A percentile compares a stretch with the other conserved stretches of the same genome.
Conservation (phyloP, 495 filamentous ascomycete genomes). For the Amorphotheca resinae region DNA sequence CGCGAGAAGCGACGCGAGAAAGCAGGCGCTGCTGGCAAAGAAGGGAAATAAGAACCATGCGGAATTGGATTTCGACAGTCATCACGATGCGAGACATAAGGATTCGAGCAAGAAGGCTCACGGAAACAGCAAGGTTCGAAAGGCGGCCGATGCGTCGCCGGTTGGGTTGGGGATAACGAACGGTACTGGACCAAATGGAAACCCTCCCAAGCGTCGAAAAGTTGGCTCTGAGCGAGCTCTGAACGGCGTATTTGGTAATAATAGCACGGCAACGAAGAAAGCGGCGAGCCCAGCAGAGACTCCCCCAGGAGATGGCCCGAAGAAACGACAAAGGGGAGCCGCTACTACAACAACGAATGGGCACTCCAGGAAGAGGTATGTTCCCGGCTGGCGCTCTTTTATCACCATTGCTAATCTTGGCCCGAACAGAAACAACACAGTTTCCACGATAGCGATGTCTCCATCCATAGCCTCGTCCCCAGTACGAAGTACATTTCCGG, state of each 20-base stretch:
- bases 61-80: conserved; percentile 72
- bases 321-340: conserved; percentile 49
- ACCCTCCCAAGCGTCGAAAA: conserved; percentile 62
- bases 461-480: conserved; percentile 65
- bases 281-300: conserved; percentile 50
- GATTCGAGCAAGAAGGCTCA: conserved; percentile 41
- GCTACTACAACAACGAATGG: conserved; percentile 40
- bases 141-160: conserved; percentile 38
- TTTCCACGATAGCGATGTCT: conserved; percentile 42
- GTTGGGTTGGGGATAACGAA: conserved; percentile 45
- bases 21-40: conserved; percentile 66
- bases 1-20: conserved; percentile 64
- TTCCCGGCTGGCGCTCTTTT: conserved; percentile 3
- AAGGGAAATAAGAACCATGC: conserved; percentile 48
- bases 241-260: conserved; percentile 42
- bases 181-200: conserved; percentile 25
- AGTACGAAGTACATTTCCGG: conserved; percentile 49
- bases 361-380: conserved; percentile 57
- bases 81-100: conserved; percentile 33
- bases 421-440: conserved; percentile 34
- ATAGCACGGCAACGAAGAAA: conserved; percentile 34
- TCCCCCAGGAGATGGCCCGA: conserved; percentile 40
- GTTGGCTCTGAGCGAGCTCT: conserved; percentile 71
- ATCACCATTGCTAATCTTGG: conserved; percentile 5
- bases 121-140: conserved; percentile 47